Conservation (phyloP, 78 protist species). For the Dictyostelium brefeldianum region DNA sequence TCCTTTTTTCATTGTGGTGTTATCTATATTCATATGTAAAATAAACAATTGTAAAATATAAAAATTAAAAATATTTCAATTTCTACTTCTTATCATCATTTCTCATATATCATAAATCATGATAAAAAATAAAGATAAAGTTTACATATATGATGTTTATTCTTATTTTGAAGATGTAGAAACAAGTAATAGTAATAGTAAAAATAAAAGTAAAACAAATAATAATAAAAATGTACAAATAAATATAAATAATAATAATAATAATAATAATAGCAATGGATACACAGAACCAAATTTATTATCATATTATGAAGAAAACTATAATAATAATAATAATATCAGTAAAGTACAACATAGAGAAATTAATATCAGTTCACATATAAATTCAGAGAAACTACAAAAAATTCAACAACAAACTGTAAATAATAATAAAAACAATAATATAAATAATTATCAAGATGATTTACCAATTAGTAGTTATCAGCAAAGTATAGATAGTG, state of each 20-base stretch:
- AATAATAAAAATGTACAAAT: background rate
- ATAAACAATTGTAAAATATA: no score
- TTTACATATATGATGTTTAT: constrained; percentile 59
- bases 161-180: constrained; percentile 34
- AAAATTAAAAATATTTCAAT: no score
- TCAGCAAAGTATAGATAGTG: background rate
- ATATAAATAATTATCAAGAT: background rate
- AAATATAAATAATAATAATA: background rate
- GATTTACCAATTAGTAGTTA: constrained; percentile 12
- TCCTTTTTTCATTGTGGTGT: no score
- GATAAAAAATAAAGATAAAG: constrained; percentile 29
- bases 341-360: background rate
- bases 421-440: background rate
- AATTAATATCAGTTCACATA: background rate
- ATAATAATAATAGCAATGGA: constrained; percentile 23
- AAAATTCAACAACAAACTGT: background rate
- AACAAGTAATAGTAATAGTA: background rate
- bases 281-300: constrained; percentile 28
- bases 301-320: background rate
- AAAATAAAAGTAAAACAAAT: constrained; percentile 7
- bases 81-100: no score
- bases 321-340: background rate
- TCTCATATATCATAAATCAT: no score
- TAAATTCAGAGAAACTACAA: background rate
- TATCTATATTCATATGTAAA: no score